Percentiles rank a stretch among this genome's conserved stretches.
Evolutionary conservation across 2,329 filamentous ascomycete genomes (phyloP).

Genomic region (Cytospora leucostoma): DNA sequence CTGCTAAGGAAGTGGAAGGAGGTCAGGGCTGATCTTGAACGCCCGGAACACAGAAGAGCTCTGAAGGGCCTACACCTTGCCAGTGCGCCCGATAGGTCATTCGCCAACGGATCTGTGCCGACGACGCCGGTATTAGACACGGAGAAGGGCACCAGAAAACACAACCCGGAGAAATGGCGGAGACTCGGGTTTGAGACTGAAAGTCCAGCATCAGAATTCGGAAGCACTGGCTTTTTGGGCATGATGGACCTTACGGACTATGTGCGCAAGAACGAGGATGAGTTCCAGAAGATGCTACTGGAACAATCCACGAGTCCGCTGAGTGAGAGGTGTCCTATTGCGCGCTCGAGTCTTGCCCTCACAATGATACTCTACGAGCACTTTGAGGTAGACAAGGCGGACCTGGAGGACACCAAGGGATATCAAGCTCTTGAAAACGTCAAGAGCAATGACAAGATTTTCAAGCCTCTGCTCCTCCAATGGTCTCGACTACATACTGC

Average conservation of each 20-base stretch:
- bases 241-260: slow-evolving; percentile 98
- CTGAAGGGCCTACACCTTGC: slow-evolving; percentile 84
- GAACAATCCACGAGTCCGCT: slow-evolving; percentile 79
- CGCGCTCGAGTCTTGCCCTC: slow-evolving; percentile 80
- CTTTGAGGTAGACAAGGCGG: slow-evolving; percentile 87
- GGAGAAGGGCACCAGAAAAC: slow-evolving; percentile 65
- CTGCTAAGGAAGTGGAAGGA: slow-evolving; percentile 86
- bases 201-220: slow-evolving; percentile 83
- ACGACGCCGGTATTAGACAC: slow-evolving; percentile 40
- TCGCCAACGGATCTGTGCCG: slow-evolving; percentile 42
- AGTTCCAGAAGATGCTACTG: slow-evolving; percentile 86
- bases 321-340: slow-evolving; percentile 80
- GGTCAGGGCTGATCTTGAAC: slow-evolving; percentile 80
- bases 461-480: slow-evolving; percentile 83
- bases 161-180: slow-evolving; percentile 91
- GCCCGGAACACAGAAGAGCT: slow-evolving; percentile 82
- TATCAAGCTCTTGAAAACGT: slow-evolving; percentile 74
- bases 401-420: slow-evolving; percentile 74
- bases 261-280: slow-evolving; percentile 86
- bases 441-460: slow-evolving; percentile 81
- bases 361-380: slow-evolving; percentile 91
- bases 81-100: slow-evolving; percentile 67
- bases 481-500: slow-evolving; percentile 91
- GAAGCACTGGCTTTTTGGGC: slow-evolving; percentile 81
- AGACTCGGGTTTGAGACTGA: slow-evolving; percentile 90